Evolutionary conservation across 2,329 filamentous ascomycete species (phyloP).

Genomic region (Xylariaceae sp.): DNA sequence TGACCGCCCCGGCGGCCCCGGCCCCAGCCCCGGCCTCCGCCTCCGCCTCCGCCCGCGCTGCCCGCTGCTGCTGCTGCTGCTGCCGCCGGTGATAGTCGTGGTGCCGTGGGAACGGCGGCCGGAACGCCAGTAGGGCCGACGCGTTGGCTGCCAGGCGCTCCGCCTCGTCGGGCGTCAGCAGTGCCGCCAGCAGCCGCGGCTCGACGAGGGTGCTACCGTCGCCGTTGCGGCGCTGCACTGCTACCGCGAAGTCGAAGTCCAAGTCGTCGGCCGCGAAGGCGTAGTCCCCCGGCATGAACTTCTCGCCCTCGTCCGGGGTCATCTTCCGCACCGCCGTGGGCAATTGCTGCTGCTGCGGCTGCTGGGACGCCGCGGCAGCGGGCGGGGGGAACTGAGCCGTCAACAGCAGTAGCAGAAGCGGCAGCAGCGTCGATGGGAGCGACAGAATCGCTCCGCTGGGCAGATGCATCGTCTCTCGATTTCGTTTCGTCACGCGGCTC

Average conservation of each 20-base stretch:
- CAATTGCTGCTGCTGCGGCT: constrained; percentile 24
- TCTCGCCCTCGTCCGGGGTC: constrained; percentile 61
- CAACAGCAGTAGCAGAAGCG: constrained; percentile 33
- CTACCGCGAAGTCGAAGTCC: constrained; percentile 21
- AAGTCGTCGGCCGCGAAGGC: constrained; percentile 31
- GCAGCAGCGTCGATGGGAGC: constrained; percentile 33
- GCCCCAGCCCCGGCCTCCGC: constrained; percentile 7
- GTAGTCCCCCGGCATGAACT: constrained; percentile 64
- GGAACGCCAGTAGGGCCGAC: constrained; percentile 31
- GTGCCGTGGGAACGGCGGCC: constrained; percentile 47
- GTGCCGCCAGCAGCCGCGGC: constrained; percentile 8
- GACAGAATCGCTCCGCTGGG: too few species aligned
- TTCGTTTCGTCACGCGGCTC: too few species aligned
- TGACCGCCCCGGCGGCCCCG: constrained; percentile 13
- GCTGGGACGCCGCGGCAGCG: constrained; percentile 32
- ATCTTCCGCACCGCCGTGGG: constrained; percentile 67
- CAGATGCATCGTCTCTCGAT: too few species aligned
- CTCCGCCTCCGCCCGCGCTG: not conserved
- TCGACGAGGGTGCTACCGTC: too few species aligned
- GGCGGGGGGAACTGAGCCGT: too few species aligned
- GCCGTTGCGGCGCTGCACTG: too few species aligned
- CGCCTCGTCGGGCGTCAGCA: constrained; percentile 20
- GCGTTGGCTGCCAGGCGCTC: constrained; percentile 22
- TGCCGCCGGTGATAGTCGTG: constrained; percentile 14
- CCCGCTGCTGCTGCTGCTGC: not conserved